phyloP scores from a whole-genome alignment of 2,329 filamentous ascomycete genomes.

The Nannizziopsis arthrosporioides region DNA sequence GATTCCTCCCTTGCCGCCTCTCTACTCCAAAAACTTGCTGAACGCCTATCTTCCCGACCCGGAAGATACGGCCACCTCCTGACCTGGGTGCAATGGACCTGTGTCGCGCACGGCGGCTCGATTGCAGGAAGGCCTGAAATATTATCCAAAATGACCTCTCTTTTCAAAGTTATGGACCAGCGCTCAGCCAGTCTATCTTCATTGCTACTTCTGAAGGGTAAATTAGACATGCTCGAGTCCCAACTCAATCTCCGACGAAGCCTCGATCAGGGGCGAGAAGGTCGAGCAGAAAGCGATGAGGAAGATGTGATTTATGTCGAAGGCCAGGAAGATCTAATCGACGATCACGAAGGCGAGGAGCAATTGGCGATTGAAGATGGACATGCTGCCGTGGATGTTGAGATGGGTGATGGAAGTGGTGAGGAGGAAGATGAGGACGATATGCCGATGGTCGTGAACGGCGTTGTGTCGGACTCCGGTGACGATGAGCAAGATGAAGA shows the following conservation, averaged over 20 bases:
- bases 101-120: conserved; percentile 83
- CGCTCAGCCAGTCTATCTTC: conserved; percentile 70
- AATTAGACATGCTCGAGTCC: conserved; percentile 83
- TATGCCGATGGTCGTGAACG: conserved; percentile 44
- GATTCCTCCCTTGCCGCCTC: conserved; percentile 70
- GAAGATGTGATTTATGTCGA: conserved; percentile 81
- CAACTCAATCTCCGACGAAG: conserved; percentile 71
- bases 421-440: conserved; percentile 49
- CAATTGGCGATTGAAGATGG: conserved; percentile 8
- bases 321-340: conserved; percentile 54
- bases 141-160: conserved; percentile 60
- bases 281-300: conserved; percentile 49
- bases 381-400: conserved; percentile 11
- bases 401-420: conserved; percentile 31
- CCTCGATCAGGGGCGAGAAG: conserved; percentile 49
- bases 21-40: conserved; percentile 72
- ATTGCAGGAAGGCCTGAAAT: conserved; percentile 77
- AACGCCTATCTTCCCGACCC: conserved; percentile 73
- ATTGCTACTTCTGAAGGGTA: conserved; percentile 80
- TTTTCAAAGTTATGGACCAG: conserved; percentile 81
- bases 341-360: conserved; percentile 29
- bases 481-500: conserved; percentile 35
- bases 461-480: conserved; percentile 32
- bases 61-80: conserved; percentile 83
- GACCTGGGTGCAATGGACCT: conserved; percentile 91